These are phyloP conservation scores for Straminergon stramineum DNA, from an alignment of 225 moss, liverwort and hornwort species.

Conservation along the genomic window DNA sequence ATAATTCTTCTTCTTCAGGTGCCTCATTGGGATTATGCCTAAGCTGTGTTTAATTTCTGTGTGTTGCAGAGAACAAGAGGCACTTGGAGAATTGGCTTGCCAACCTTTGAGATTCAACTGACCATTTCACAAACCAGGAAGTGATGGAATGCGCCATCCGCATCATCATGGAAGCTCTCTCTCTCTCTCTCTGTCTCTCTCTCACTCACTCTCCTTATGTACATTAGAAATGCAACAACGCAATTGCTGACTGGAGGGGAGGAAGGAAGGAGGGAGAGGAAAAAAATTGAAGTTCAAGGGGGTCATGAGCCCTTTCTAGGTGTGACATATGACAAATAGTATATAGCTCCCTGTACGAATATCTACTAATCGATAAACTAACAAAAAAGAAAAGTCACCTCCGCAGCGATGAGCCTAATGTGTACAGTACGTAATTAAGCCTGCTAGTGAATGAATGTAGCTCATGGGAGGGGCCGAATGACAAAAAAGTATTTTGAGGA, in stretches of 20 bases:
- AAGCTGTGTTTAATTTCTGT: neutral
- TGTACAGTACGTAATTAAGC: conserved; percentile 13
- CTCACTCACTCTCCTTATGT: conserved; percentile 5
- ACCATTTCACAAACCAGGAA: neutral
- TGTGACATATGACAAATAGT: conserved; percentile 16
- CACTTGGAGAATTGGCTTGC: conserved; percentile 64
- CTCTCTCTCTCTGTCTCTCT: neutral
- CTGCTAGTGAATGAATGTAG: conserved; percentile 13
- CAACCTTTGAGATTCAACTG: conserved; percentile 18
- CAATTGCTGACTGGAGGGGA: neutral
- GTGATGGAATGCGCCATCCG: neutral
- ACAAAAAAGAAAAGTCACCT: neutral
- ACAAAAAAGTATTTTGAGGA: neutral
- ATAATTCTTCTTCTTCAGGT: neutral
- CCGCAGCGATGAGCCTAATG: conserved; percentile 3
- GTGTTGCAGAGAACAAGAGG: conserved; percentile 39
- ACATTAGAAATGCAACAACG: conserved; percentile 2
- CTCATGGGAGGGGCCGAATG: conserved; percentile 5
- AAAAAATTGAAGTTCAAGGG: conserved; percentile 7
- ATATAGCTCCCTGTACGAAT: conserved; percentile 2
- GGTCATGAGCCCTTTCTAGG: conserved; percentile 25
- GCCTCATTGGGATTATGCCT: neutral
- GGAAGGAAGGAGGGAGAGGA: neutral
- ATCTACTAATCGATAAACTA: conserved; percentile 26
- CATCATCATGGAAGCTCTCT: neutral